Evolutionary conservation across 306 rosid species (phyloP).

Genomic region (Fragaria iinumae): DNA sequence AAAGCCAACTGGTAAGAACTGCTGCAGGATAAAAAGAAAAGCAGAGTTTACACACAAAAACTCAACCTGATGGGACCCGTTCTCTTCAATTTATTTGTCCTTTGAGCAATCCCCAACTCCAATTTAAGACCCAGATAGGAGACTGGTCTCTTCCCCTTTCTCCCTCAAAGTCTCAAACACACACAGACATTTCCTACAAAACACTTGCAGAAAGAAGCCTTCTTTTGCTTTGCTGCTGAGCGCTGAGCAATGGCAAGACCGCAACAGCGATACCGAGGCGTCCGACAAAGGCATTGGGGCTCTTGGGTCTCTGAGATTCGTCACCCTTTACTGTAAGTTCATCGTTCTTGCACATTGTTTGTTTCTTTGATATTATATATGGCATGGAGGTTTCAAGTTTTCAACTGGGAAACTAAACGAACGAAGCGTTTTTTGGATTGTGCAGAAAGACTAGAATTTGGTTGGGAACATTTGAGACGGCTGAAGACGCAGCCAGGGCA

Average conservation of each 20-base stretch:
- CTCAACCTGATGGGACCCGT: conserved; percentile 51
- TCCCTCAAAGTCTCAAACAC: not conserved
- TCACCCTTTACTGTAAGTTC: conserved; percentile 82
- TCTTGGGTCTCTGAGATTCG: conserved; percentile 99
- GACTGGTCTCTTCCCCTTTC: conserved; percentile 35
- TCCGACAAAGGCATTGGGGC: conserved; percentile 99
- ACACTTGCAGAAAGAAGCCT: conserved; percentile 31
- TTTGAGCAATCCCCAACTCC: conserved; percentile 41
- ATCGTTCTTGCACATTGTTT: not conserved
- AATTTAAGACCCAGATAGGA: conserved; percentile 21
- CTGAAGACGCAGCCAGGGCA: conserved; percentile 91
- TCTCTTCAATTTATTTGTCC: conserved; percentile 35
- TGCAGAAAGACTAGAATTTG: conserved; percentile 94
- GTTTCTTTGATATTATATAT: not conserved
- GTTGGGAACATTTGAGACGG: conserved; percentile 95
- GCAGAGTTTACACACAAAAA: conserved; percentile 24
- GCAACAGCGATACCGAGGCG: conserved; percentile 92
- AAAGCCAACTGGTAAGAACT: conserved; percentile 41
- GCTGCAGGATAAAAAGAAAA: conserved; percentile 10
- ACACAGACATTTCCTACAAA: conserved; percentile 31
- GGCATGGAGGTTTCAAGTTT: not conserved
- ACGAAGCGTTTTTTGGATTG: conserved; percentile 14
- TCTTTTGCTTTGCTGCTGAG: conserved; percentile 15
- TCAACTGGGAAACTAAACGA: not conserved
- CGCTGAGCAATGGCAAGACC: conserved; percentile 72